phyloP scores from a whole-genome alignment of 225 moss, liverwort and hornwort species.

The Pseudoscleropodium purum region DNA sequence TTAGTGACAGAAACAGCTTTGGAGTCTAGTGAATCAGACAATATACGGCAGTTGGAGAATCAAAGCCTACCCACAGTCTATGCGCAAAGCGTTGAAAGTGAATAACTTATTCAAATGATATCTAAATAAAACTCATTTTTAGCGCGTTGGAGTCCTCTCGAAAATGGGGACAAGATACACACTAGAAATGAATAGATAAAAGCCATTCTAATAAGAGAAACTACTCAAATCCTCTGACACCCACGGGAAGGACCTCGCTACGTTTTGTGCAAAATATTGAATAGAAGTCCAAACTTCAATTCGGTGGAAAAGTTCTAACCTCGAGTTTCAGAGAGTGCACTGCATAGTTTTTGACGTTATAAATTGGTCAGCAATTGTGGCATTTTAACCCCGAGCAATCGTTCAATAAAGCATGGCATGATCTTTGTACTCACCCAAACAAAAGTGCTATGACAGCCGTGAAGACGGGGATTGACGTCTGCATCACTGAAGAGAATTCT shows the following conservation, averaged over 20 bases:
- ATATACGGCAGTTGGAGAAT: background rate
- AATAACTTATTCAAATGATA: background rate
- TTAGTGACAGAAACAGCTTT: background rate
- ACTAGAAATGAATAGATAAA: background rate
- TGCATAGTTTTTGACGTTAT: background rate
- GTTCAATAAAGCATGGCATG: background rate
- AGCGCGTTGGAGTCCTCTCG: background rate
- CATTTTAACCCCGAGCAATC: background rate
- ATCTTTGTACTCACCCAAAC: conserved; percentile 40
- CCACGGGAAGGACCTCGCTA: background rate
- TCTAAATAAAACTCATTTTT: background rate
- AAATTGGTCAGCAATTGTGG: background rate
- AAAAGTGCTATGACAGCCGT: conserved; percentile 61
- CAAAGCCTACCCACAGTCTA: background rate
- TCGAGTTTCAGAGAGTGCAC: background rate
- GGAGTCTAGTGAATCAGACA: background rate
- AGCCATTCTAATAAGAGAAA: background rate
- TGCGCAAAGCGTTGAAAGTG: background rate
- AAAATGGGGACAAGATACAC: background rate
- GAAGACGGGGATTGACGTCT: conserved; percentile 56
- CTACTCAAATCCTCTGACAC: background rate
- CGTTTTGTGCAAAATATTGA: background rate
- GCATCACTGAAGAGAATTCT: conserved; percentile 44
- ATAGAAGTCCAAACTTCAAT: background rate
- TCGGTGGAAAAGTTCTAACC: background rate